Evolutionary conservation across 768 basidiomycete species (phyloP).

Genomic region (Podaxis mareebaensis): DNA sequence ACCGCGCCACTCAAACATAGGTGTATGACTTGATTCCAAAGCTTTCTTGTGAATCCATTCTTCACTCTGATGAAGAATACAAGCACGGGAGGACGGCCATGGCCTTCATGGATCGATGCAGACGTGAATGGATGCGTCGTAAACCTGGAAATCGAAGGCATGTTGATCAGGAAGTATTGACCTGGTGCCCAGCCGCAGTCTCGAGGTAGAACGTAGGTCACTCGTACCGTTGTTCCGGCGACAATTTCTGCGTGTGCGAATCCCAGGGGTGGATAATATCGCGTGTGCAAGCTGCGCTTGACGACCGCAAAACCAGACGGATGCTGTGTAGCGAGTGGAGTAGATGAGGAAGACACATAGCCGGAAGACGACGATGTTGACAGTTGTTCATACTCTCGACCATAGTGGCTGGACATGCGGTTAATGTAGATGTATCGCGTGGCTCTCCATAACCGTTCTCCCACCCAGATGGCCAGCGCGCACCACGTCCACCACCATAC

Average conservation of each 20-base stretch:
- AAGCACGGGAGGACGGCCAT: slow-evolving; percentile 47
- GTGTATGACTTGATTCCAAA: slow-evolving; percentile 56
- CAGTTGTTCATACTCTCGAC: not conserved
- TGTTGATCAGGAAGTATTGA: slow-evolving; percentile 72
- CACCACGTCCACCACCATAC: slow-evolving; percentile 70
- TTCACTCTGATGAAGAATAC: slow-evolving; percentile 70
- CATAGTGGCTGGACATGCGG: slow-evolving; percentile 39
- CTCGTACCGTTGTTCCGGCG: slow-evolving; percentile 67
- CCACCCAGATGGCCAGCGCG: slow-evolving; percentile 61
- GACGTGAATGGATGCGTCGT: slow-evolving; percentile 76
- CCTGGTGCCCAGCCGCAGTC: slow-evolving; percentile 71
- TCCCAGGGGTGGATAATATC: slow-evolving; percentile 59
- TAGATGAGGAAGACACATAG: not conserved
- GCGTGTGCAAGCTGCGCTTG: not conserved
- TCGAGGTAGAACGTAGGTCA: slow-evolving; percentile 60
- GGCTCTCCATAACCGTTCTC: slow-evolving; percentile 35
- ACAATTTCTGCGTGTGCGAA: slow-evolving; percentile 41
- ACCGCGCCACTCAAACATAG: slow-evolving; percentile 32
- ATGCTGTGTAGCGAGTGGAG: not conserved
- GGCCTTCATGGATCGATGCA: slow-evolving; percentile 56
- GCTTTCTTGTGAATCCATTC: slow-evolving; percentile 64
- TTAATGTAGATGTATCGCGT: slow-evolving; percentile 62
- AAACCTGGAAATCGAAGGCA: slow-evolving; percentile 63
- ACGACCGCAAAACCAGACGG: not conserved
- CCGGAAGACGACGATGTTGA: not conserved